Base-by-base conservation (phyloP, 176 grass and related monocot genomes). In the Avena insularis region DNA sequence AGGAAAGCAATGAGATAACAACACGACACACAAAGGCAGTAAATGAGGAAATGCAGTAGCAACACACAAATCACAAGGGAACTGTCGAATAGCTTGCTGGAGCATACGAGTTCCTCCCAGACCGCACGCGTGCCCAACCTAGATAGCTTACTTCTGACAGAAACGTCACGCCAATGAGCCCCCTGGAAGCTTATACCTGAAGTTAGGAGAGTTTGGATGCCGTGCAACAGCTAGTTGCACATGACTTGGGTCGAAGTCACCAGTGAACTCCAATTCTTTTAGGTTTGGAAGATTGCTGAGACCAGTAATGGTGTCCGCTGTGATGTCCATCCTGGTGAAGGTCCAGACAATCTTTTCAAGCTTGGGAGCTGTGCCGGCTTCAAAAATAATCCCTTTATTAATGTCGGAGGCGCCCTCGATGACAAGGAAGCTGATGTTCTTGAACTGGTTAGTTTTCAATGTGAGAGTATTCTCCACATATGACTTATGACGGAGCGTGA, bases 401-500 rank as follows among this genome's bases (percentile, higher is more conserved):
- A 81, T 53, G 14, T 1, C 10, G 4, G 8, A 50, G 23, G 40
- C 69, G 4, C n/a, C n/a, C 23, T 75, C 13, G 0, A 87, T 27
- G 14, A 76, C 57, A 12, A 82, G 70, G 19, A 29, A 38, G 0
- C 6, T 20, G 47, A 87, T 59, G 1, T 12, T 21, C 1, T 13
- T 1, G 11, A 87, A 87, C 11, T 87, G 13, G 0, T 12, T 4
- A 8, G 0, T 13, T 8, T 17, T 16, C 8, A 87, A 87, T 50
- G 4, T 6, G 5, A 58, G 59, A 4, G 31, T 1, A 2, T 11
- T 0, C 2, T 7, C 6, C 7, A 4, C 13, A 70, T 75, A 82
- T 56, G 86, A 85, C 12, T 19, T 23, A 11, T 75, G 59, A 13
- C 33, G 69, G 31, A 82, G 70, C 6, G 5, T 80, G 23, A 87